A percentile compares a stretch with the other conserved stretches of the same genome.
phyloP scores from a whole-genome alignment of 208 protist genomes.

The Crithidia fasciculata region DNA sequence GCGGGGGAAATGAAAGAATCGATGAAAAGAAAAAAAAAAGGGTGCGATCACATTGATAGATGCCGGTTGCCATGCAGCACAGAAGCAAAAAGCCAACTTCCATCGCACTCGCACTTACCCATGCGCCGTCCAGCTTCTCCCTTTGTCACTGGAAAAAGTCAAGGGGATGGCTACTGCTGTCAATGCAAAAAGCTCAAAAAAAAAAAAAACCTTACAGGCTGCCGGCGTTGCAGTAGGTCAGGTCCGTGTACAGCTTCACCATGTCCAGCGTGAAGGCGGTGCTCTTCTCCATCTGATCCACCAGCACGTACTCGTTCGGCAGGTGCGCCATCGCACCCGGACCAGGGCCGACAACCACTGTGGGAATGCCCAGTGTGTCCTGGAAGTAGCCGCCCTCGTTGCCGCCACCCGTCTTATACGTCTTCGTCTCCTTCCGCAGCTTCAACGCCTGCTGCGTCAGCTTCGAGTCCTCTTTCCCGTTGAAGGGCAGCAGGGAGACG shows the following conservation, averaged over 20 bases:
- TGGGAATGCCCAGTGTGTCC: constrained; percentile 48
- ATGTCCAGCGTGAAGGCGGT: constrained; percentile 38
- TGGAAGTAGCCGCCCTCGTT: constrained; percentile 74
- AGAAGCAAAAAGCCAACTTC: too few species aligned
- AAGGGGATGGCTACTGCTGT: too few species aligned
- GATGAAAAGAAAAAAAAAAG: too few species aligned
- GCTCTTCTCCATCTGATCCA: constrained; percentile 46
- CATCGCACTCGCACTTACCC: too few species aligned
- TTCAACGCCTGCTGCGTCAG: constrained; percentile 42
- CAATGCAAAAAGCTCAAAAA: neutral
- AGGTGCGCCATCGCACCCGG: constrained; percentile 52
- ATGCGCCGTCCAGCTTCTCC: too few species aligned
- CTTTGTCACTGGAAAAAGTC: too few species aligned
- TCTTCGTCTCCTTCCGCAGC: constrained; percentile 17
- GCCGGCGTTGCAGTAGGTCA: constrained; percentile 16
- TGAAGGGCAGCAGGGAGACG: constrained; percentile 35
- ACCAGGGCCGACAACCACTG: constrained; percentile 56
- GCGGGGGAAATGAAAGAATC: too few species aligned
- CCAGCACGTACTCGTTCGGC: constrained; percentile 61
- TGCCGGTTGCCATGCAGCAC: too few species aligned
- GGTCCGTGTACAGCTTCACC: constrained; percentile 38
- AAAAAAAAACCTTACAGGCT: constrained; percentile 5
- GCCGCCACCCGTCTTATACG: constrained; percentile 35
- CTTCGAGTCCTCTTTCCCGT: constrained; percentile 36
- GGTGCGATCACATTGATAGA: too few species aligned